Conservation (phyloP, 2,329 filamentous ascomycete genomes). For the Sclerotinia spermophila region DNA sequence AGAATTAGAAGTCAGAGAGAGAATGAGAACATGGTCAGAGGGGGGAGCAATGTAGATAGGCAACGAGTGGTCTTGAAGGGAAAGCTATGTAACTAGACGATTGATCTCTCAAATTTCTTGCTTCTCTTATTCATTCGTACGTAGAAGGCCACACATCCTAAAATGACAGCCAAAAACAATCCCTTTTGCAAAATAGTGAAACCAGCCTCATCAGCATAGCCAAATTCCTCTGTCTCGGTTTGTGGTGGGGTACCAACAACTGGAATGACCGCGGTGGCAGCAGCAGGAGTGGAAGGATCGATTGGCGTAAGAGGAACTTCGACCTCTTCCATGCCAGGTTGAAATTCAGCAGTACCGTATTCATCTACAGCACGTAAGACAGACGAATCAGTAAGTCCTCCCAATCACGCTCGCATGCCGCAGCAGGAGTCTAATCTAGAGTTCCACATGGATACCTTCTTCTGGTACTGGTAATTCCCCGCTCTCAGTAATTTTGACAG, state of each 20-base stretch:
- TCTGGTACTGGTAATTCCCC: constrained; percentile 77
- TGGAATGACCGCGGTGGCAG: constrained; percentile 25
- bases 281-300: constrained; percentile 17
- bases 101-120: constrained; percentile 32
- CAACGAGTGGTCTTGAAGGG: neutral
- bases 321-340: constrained; percentile 32
- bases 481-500: constrained; percentile 76
- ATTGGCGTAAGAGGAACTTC: constrained; percentile 25
- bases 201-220: constrained; percentile 32
- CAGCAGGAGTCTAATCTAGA: constrained; percentile 52
- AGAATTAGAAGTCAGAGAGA: neutral
- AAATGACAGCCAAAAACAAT: constrained; percentile 48
- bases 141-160: constrained; percentile 46
- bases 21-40: neutral
- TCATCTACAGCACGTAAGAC: constrained; percentile 29
- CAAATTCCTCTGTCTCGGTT: constrained; percentile 5
- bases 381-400: constrained; percentile 36
- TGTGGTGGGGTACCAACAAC: constrained; percentile 18
- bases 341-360: constrained; percentile 36
- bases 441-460: constrained; percentile 92
- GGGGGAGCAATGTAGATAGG: neutral
- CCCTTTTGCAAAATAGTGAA: constrained; percentile 49
- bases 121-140: constrained; percentile 42
- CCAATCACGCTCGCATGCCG: constrained; percentile 24
- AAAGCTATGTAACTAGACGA: constrained; percentile 29